Percentiles rank a stretch among this genome's conserved stretches.
Conservation (phyloP, 176 grass and related monocot genomes). For the Coix lacrymajobi region DNA sequence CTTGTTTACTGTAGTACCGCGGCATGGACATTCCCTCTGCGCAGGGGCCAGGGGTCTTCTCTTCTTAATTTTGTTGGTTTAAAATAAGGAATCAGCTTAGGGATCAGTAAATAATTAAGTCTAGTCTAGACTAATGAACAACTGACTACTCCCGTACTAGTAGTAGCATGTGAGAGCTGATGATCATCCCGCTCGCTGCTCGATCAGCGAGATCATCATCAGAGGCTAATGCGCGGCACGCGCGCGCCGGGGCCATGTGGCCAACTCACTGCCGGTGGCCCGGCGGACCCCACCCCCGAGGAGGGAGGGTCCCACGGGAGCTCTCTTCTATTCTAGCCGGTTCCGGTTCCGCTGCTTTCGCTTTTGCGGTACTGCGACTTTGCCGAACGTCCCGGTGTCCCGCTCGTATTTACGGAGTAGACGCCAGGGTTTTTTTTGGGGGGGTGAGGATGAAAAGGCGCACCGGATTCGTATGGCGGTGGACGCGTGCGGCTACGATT, state of each 20-base stretch:
- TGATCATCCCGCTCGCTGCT: neutral
- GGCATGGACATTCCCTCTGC: constrained; percentile 10
- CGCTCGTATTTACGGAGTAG: neutral
- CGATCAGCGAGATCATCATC: no score
- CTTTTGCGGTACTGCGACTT: neutral
- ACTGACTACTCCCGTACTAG: no score
- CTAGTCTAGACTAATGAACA: neutral
- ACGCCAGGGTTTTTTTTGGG: no score
- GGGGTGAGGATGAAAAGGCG: neutral
- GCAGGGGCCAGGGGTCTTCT: neutral
- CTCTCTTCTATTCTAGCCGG: neutral
- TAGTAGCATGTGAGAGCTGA: neutral
- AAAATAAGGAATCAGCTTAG: constrained; percentile 49
- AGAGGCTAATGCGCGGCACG: neutral
- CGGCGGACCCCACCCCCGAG: neutral
- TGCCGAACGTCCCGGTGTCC: neutral
- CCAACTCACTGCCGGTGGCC: constrained; percentile 31
- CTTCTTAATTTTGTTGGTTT: neutral
- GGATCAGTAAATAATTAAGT: constrained; percentile 83
- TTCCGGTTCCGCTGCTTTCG: neutral
- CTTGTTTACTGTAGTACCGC: neutral
- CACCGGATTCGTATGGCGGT: neutral
- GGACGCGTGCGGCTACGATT: no score
- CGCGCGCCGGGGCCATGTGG: constrained; percentile 24
- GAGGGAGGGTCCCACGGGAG: neutral